Evolutionary conservation across 2,329 filamentous ascomycete genomes (phyloP), one percentile per base, ranked within the genome.

Genomic region (Colletotrichum cordylinicola): DNA sequence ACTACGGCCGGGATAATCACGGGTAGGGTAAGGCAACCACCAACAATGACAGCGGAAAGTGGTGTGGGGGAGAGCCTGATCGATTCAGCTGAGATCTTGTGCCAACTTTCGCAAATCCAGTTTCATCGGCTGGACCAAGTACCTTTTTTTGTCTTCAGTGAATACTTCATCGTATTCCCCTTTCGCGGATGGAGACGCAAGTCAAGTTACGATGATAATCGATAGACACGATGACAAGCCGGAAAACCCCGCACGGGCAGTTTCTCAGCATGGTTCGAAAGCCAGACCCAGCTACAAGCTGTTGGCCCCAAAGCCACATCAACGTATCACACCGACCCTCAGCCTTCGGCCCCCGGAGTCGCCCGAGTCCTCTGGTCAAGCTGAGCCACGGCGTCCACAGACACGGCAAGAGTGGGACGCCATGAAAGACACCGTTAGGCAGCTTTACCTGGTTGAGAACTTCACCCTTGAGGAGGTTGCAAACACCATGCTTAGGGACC

Each of bases 351-450:
- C 10, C 6, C 13, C 2, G 6, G 6, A 52, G 10, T 8, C n/a
- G 6, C 10, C n/a, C 3, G n/a, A 12, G 0, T 21, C 10, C 2
- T 52, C 43, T 0, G 4, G 6, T 13, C n/a, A 52, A 21, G 43
- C 10, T 13, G 43, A 52, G 6, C 43, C n/a, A 52, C 43, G 43
- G 43, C 43, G 43, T 0, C 43, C 43, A 6, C 43, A 52, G n/a
- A 52, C 43, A 2, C 43, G 10, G 2, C n/a, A 52, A 21, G 43
- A 52, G 0, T 52, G 43, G 43, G 10, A 52, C 43, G 1, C n/a
- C 6, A 0, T 52, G 43, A 52, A 52, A 13, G n/a, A 52, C 6
- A 0, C 13, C 0, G 18, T 52, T 1, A 52, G 43, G 10, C n/a
- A 21, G 0, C 43, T 21, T 52, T 52, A 52, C 43, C 10, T 52